A percentile compares a stretch with the other conserved stretches of the same genome.
Evolutionary conservation across 352 stramenopile species (phyloP).

Genomic region (Pythium pyrilobum): DNA sequence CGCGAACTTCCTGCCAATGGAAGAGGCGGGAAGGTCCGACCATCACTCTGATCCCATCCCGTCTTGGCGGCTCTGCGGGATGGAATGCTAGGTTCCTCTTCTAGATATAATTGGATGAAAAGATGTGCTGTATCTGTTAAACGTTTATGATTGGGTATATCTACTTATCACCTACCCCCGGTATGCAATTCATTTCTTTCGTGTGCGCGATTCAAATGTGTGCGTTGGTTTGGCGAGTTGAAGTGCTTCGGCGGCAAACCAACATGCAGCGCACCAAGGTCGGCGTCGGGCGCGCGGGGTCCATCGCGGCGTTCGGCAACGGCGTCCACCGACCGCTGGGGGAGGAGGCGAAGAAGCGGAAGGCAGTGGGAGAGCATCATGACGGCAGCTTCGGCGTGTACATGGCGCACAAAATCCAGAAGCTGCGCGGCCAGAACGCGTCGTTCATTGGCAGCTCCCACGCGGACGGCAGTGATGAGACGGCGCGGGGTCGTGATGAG

Average conservation of each 20-base stretch:
- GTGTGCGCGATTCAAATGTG: too few relatives aligned
- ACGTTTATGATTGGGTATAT: too few relatives aligned
- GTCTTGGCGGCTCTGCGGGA: too few relatives aligned
- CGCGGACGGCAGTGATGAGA: neutral
- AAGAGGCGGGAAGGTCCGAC: neutral
- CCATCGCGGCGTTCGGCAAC: slow-evolving; percentile 25
- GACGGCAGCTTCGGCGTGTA: slow-evolving; percentile 85
- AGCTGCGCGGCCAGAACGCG: slow-evolving; percentile 74
- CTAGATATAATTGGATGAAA: too few relatives aligned
- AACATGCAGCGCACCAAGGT: neutral
- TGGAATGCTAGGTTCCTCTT: too few relatives aligned
- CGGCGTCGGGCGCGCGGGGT: neutral
- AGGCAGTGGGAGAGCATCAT: slow-evolving; percentile 79
- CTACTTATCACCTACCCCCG: too few relatives aligned
- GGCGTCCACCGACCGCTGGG: slow-evolving; percentile 10
- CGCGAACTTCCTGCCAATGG: neutral
- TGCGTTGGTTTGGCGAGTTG: too few relatives aligned
- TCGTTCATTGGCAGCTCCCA: slow-evolving; percentile 17
- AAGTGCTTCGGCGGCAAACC: slow-evolving; percentile 2
- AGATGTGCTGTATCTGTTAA: too few relatives aligned
- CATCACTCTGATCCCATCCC: neutral
- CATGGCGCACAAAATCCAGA: slow-evolving; percentile 91
- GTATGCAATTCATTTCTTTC: too few relatives aligned
- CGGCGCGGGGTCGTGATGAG: slow-evolving; percentile 3
- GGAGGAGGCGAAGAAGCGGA: slow-evolving; percentile 21